Percentiles rank a stretch among this genome's conserved stretches.
Conservation (phyloP, 805 yeast species). For the Teunomyces kruisii region DNA sequence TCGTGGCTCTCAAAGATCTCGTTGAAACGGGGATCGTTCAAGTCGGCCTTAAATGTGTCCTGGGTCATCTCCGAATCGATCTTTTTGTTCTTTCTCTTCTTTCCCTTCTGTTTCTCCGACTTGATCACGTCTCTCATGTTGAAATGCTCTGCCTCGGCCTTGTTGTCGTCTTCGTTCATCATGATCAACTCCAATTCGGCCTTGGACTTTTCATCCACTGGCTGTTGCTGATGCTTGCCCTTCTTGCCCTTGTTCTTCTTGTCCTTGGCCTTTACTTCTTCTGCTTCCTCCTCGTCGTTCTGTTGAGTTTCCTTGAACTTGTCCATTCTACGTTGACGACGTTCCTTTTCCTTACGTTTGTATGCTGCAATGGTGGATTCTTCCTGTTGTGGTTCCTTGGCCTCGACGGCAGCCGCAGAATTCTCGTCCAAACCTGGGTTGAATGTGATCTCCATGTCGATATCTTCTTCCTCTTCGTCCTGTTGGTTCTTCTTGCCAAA, state of each 20-base stretch:
- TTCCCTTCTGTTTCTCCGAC: conserved; percentile 64
- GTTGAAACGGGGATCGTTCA: conserved; percentile 80
- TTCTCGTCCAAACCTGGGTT: conserved; percentile 75
- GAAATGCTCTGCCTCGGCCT: conserved; percentile 59
- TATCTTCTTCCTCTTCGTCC: conserved; percentile 29
- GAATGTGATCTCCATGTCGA: conserved; percentile 94
- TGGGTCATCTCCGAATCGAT: conserved; percentile 49
- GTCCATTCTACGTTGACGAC: conserved; percentile 82
- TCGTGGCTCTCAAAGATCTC: conserved; percentile 83
- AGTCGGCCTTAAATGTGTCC: conserved; percentile 62
- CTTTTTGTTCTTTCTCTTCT: conserved; percentile 49
- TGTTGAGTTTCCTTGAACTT: conserved; percentile 54
- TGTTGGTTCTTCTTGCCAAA: conserved; percentile 28
- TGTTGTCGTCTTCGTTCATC: conserved; percentile 51
- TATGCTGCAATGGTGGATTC: conserved; percentile 71
- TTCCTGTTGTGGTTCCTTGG: conserved; percentile 28
- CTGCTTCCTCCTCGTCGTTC: conserved; percentile 53
- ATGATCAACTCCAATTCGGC: conserved; percentile 78
- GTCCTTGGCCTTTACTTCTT: conserved; percentile 31
- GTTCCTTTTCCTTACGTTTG: conserved; percentile 87
- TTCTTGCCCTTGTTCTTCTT: conserved; percentile 24
- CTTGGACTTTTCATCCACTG: conserved; percentile 25
- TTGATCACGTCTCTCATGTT: conserved; percentile 74
- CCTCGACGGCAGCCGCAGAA: conserved; percentile 15
- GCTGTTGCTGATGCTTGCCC: conserved; percentile 2